Base-by-base conservation (phyloP, 257 asterid species). In the Cordia subcordata region DNA sequence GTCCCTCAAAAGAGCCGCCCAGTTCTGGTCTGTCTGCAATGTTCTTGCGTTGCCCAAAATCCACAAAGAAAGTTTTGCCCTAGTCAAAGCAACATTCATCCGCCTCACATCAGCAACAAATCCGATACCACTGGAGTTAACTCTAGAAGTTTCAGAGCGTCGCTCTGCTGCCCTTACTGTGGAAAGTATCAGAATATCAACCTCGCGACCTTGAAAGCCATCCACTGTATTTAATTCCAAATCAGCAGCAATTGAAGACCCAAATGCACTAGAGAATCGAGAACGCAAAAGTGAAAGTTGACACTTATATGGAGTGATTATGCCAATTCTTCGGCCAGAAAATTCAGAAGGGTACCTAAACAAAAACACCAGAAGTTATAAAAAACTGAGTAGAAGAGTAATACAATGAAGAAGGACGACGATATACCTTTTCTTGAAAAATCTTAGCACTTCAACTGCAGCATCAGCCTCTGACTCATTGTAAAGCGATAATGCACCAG, bases 181-280 rank as follows among this genome's bases (percentile, higher is more conserved):
- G 61, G 99, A 92, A 60, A 92, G 94, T 55, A 92, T 69, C 61
- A 92, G 68, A 74, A 92, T 82, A 65, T 92, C 99, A 61, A 92
- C 95, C 75, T 92, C 99, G 60, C 99, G 85, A 21, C 99, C 99
- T 82, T 92, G 99, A 75, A 92, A 92, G 68, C 99, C 99, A 73
- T 92, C 96, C 44, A 92, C 93, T 12, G 99, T 92, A 70, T 92
- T 92, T 53, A 92, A 92, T 70, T 92, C 99, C 72, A 92, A 88
- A 52, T 86, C 96, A 38, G 90, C 77, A n/a, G 82, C 49, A 63
- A 85, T 58, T 50, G 96, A 74, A 73, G 95, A 70, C 66, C 99
- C 99, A 77, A 92, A 86, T 67, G 93, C 96, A 75, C 74, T 65
- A 62, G 93, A 81, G 72, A 88, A 84, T 55, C 91, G 84, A 17